These are phyloP conservation scores for Phytophthora nicotianae DNA, from an alignment of 352 stramenopile species.

Conservation along the genomic window DNA sequence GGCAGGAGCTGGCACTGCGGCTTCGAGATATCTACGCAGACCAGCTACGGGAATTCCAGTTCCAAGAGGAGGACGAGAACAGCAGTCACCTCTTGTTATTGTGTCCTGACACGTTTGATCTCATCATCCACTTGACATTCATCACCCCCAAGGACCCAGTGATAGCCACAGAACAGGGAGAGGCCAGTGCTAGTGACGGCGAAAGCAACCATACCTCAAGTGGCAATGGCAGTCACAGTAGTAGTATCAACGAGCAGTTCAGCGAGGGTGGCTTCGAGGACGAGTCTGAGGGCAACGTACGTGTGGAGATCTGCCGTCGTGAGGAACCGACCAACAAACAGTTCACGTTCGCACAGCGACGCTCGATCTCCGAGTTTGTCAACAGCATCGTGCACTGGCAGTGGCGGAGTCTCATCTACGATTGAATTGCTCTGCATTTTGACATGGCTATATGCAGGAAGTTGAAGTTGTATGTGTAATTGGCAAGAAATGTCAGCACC, in stretches of 20 bases:
- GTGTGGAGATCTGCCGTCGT: conserved; percentile 85
- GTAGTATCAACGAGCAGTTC: conserved; percentile 23
- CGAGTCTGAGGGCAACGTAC: conserved; percentile 30
- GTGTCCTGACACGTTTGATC: conserved; percentile 80
- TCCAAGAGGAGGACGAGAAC: conserved; percentile 69
- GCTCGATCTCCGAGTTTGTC: conserved; percentile 85
- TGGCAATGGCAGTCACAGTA: conserved; percentile 23
- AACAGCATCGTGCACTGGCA: conserved; percentile 91
- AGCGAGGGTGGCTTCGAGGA: conserved; percentile 43
- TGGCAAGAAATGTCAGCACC: conserved; percentile 1
- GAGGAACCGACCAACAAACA: conserved; percentile 79
- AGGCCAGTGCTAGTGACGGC: conserved; percentile 13
- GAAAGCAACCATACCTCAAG: conserved; percentile 29
- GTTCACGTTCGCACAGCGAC: conserved; percentile 83
- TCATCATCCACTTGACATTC: conserved; percentile 89
- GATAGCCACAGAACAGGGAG: conserved; percentile 6
- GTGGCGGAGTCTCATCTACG: conserved; percentile 86
- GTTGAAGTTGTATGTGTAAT: conserved; percentile 37
- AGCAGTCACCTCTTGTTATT: conserved; percentile 82
- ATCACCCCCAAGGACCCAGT: conserved; percentile 42
- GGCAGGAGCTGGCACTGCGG: conserved; percentile 77
- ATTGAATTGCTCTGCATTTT: conserved; percentile 45
- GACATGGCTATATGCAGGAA: conserved; percentile 27
- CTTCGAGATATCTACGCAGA: conserved; percentile 81
- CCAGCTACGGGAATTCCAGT: conserved; percentile 87